A percentile compares a stretch with the other conserved stretches of the same genome.
Evolutionary conservation across 257 asterid species (phyloP).

Genomic region (Solanum megistacrolobum): DNA sequence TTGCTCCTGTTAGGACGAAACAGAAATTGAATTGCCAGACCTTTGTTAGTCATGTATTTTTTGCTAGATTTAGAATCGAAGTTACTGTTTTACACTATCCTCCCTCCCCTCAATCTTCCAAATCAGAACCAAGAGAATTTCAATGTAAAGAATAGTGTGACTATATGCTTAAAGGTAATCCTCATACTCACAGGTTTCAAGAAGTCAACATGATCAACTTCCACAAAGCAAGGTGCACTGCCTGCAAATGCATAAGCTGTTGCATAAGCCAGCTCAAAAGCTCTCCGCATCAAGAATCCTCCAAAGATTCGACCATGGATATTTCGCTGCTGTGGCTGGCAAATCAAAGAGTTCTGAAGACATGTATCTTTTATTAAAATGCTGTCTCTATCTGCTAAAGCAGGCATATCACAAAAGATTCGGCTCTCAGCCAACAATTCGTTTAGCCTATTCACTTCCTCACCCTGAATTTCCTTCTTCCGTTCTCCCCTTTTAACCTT

Average conservation of each 20-base stretch:
- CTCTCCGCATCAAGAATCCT: constrained; percentile 89
- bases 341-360: constrained; percentile 80
- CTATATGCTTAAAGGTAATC: neutral
- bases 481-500: constrained; percentile 46
- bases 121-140: neutral
- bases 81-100: neutral
- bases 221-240: constrained; percentile 62
- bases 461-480: constrained; percentile 36
- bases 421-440: constrained; percentile 69
- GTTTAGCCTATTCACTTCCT: constrained; percentile 39
- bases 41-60: neutral
- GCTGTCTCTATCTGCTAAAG: constrained; percentile 80
- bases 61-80: neutral
- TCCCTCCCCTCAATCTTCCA: neutral
- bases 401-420: constrained; percentile 85
- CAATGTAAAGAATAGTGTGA: neutral
- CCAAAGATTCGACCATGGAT: constrained; percentile 92
- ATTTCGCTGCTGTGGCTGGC: constrained; percentile 94
- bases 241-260: constrained; percentile 89
- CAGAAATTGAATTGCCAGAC: neutral
- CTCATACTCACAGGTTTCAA: constrained; percentile 71
- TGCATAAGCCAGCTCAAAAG: constrained; percentile 73
- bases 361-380: constrained; percentile 72
- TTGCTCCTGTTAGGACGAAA: neutral
- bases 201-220: constrained; percentile 92